Conservation (phyloP, 2,329 filamentous ascomycete species). For the Clonostachys rhizophaga region DNA sequence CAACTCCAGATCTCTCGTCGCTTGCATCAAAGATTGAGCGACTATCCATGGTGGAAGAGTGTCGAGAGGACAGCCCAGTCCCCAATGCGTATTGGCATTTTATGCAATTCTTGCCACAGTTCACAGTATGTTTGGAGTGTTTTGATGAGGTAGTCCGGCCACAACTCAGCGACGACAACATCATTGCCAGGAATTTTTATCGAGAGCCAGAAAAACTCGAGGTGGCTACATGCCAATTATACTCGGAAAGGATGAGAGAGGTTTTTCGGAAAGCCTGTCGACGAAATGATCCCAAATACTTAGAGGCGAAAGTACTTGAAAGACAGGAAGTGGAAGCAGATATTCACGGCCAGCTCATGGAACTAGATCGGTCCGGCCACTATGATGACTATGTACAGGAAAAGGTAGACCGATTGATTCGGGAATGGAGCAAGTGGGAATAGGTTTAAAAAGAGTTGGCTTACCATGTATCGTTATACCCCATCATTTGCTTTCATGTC, state of each 20-base stretch:
- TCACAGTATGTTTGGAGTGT: conserved; percentile 85
- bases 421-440: conserved; percentile 56
- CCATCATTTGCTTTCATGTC: no score
- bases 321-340: conserved; percentile 55
- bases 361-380: conserved; percentile 27
- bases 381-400: conserved; percentile 26
- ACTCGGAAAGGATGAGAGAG: conserved; percentile 72
- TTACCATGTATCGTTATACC: no score
- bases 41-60: conserved; percentile 56
- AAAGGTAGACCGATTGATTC: conserved; percentile 41
- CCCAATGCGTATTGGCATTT: conserved; percentile 69
- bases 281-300: conserved; percentile 60
- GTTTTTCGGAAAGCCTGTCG: conserved; percentile 65
- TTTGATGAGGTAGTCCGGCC: conserved; percentile 78
- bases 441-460: conserved; percentile 13
- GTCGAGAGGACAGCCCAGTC: conserved; percentile 58
- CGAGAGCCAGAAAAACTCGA: conserved; percentile 51
- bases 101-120: conserved; percentile 68
- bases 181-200: conserved; percentile 63
- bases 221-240: conserved; percentile 68
- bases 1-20: conserved; percentile 49
- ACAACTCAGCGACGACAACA: conserved; percentile 42
- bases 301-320: conserved; percentile 53
- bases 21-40: conserved; percentile 62
- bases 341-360: conserved; percentile 48